Evolutionary conservation across 805 yeast species (phyloP).

Genomic region (Kockiozyma suomiensis): DNA sequence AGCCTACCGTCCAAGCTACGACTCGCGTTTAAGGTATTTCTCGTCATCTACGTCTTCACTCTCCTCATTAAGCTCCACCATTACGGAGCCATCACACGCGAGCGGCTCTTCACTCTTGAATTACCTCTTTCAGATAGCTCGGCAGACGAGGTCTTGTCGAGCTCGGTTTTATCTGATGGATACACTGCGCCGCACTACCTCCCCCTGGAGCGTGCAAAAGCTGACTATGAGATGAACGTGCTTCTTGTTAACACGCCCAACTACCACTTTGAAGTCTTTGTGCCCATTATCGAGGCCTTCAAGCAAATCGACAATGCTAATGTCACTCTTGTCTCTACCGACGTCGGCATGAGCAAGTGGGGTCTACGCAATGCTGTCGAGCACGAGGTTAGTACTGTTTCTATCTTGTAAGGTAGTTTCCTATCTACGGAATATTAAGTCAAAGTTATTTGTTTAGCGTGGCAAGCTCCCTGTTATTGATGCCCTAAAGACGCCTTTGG

Average conservation of each 20-base stretch:
- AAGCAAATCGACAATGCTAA: slow-evolving; percentile 16
- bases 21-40: slow-evolving; percentile 6
- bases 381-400: slow-evolving; percentile 11
- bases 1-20: neutral
- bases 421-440: neutral
- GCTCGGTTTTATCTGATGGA: slow-evolving; percentile 8
- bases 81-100: slow-evolving; percentile 14
- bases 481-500: slow-evolving; percentile 9
- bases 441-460: slow-evolving; percentile 1
- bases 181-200: slow-evolving; percentile 21
- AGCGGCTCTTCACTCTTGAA: slow-evolving; percentile 14
- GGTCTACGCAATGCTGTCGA: slow-evolving; percentile 29
- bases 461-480: slow-evolving; percentile 17
- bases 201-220: slow-evolving; percentile 21
- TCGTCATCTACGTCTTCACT: slow-evolving; percentile 18
- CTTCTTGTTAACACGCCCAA: slow-evolving; percentile 28
- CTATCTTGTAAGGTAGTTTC: neutral
- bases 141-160: neutral
- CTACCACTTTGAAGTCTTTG: slow-evolving; percentile 31
- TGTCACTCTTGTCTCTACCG: slow-evolving; percentile 28
- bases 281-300: slow-evolving; percentile 31
- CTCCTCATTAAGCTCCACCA: slow-evolving; percentile 14
- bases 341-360: slow-evolving; percentile 26
- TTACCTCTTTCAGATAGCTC: slow-evolving; percentile 4
- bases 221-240: slow-evolving; percentile 14